phyloP scores from a whole-genome alignment of 441 rosid genomes.

The California macrophylla region DNA sequence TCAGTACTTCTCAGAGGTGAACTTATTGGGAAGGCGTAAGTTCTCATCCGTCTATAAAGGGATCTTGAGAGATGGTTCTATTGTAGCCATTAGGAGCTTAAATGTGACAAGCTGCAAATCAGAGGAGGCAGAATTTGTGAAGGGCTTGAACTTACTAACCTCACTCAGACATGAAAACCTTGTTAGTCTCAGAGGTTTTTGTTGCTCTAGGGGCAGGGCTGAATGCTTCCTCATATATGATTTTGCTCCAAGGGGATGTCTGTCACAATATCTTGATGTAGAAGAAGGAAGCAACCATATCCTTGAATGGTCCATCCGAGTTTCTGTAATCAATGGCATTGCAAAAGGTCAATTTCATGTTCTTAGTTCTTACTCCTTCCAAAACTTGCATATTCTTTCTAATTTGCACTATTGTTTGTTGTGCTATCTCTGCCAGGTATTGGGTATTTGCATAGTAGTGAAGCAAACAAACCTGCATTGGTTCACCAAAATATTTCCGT shows the following conservation, averaged over 20 bases:
- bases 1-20: slow-evolving; percentile 70
- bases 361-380: too few species aligned
- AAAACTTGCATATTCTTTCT: too few species aligned
- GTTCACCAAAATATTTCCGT: slow-evolving; percentile 77
- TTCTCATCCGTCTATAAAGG: slow-evolving; percentile 72
- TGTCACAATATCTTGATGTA: slow-evolving; percentile 52
- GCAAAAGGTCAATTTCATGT: slow-evolving; percentile 52
- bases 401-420: neutral
- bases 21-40: slow-evolving; percentile 54
- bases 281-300: slow-evolving; percentile 43
- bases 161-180: slow-evolving; percentile 74
- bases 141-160: slow-evolving; percentile 62
- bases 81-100: slow-evolving; percentile 61
- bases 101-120: slow-evolving; percentile 76
- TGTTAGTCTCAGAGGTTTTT: slow-evolving; percentile 70
- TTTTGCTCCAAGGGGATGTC: slow-evolving; percentile 61
- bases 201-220: slow-evolving; percentile 78
- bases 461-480: slow-evolving; percentile 45
- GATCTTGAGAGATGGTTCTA: slow-evolving; percentile 69
- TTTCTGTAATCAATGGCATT: slow-evolving; percentile 68
- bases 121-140: slow-evolving; percentile 72
- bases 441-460: slow-evolving; percentile 51
- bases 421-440: slow-evolving; percentile 39
- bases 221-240: slow-evolving; percentile 85
- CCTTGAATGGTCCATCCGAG: slow-evolving; percentile 83